phyloP scores from a whole-genome alignment of 306 rosid species.

The Malus sylvestris region DNA sequence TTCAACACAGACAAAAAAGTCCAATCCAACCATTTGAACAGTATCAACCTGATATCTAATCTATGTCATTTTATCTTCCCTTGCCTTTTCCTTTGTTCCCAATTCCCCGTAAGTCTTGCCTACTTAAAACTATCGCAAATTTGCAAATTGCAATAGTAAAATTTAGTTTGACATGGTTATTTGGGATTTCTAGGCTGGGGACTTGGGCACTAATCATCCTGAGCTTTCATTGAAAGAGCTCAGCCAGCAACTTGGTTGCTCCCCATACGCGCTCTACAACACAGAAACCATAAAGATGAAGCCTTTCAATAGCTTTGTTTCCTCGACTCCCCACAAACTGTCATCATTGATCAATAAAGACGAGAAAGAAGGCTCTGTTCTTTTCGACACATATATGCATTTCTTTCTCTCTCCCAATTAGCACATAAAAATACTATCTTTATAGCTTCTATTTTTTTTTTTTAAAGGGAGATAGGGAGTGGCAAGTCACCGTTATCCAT shows the following conservation, averaged over 20 bases:
- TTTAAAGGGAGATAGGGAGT: too few species aligned
- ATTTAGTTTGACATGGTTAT: not conserved
- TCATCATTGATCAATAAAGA: not conserved
- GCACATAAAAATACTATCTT: not conserved
- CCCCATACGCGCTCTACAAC: not conserved
- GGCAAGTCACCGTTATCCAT: too few species aligned
- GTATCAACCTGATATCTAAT: not conserved
- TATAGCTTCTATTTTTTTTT: not conserved
- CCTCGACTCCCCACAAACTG: not conserved
- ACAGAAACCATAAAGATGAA: not conserved
- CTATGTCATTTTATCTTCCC: not conserved
- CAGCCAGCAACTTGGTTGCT: not conserved
- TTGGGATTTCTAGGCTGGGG: not conserved
- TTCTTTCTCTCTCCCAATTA: not conserved
- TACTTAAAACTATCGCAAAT: not conserved
- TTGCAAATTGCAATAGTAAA: not conserved
- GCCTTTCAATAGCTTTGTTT: not conserved
- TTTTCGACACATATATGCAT: not conserved
- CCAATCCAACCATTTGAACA: not conserved
- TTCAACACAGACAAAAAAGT: not conserved
- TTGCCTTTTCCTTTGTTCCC: not conserved
- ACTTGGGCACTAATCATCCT: not conserved
- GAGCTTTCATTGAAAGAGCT: not conserved
- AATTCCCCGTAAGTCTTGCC: not conserved
- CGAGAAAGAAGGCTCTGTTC: not conserved